Base-by-base conservation (phyloP, 2,329 filamentous ascomycete species). In the Dissoconium aciculare region DNA sequence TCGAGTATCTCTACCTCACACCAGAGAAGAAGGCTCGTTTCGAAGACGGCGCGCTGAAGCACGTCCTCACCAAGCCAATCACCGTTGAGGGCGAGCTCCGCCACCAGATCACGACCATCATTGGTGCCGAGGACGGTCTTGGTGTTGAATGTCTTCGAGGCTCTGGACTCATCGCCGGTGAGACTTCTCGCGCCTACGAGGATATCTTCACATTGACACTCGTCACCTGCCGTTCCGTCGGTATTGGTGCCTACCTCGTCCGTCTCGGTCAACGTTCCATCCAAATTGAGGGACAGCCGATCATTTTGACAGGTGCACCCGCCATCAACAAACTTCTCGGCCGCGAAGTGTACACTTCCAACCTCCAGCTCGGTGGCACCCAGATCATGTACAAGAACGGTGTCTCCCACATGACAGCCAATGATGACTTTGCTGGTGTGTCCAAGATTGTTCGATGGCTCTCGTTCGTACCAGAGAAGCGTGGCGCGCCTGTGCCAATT, bases 341-440 rank as follows among this genome's bases (percentile, higher is more conserved):
- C 51, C 84, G 91, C 46, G 89, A 98, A 60, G 87, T 98, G 16
- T 98, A 98, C 66, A 94, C 89, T 14, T 95, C 89, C 38, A 98
- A 98, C 70, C 63, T 98, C 53, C 89, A 98, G 67, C 82, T 98
- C 43, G 89, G 89, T 74, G 89, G 89, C 48, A 98, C 89, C n/a
- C 89, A 98, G 62, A 98, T 98, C 70, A 98, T 98, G 89, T 95
- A 98, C 74, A 85, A 82, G 64, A 98, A 98, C 57, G 89, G 89
- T 73, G 89, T 98, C 25, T 95, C 89, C 13, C 89, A 98, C 66
- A 87, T 95, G 81, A 94, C 87, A 45, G 89, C 89, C 50, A 80
- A 78, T 46, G 87, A 98, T 52, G 89, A 98, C 63, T 95, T 98
- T 49, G 85, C 87, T 51, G 89, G 89, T 71, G 81, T 98, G 13